Evolutionary conservation across 768 basidiomycete species (phyloP), one percentile per base, ranked within the genome.

Genomic region (Mycena kentingensis): DNA sequence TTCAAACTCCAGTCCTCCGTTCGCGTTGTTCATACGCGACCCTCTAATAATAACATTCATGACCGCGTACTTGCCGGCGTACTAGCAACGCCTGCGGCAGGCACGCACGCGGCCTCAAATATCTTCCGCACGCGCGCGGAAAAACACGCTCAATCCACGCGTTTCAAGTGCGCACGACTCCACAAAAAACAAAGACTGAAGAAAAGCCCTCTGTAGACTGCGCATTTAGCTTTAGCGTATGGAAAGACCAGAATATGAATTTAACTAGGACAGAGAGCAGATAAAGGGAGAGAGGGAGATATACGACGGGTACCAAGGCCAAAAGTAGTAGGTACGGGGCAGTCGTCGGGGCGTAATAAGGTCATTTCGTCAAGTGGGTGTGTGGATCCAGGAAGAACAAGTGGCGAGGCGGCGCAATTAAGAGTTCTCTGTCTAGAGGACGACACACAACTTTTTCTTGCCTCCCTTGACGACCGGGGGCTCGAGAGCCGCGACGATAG

Each of bases 401-500:
- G n/a, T n/a, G n/a, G n/a, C n/a, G n/a, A n/a, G 57, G 57, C 58
- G 35, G 29, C 36, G 19, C 51, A 34, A 51, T 58, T 41, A 49
- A 59, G 41, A 32, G 48, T 45, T 49, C n/a, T n/a, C 52, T 31
- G 53, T 60, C 54, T 55, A 98, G 69, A 93, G 81, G 69, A 98
- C 81, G 70, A 91, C 79, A 82, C 95, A 98, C 71, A 50, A 29
- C 50, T 64, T 73, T 75, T 69, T 83, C 78, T 80, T 85, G 77
- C 80, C 79, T 77, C n/a, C n/a, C n/a, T 85, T 97, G 68, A 91
- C 80, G 59, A 96, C 87, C 61, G 97, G 97, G 45, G 97, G 97
- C 70, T 99, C 96, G 58, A 98, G 85, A 11, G 96, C 97, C 64
- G 96, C 96, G 54, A 98, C 97, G 65, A 99, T 98, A 48, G 97